Evolutionary conservation across 2,329 filamentous ascomycete species (phyloP), one percentile per base, ranked within the genome.

Genomic region (Macrophomina tecta): DNA sequence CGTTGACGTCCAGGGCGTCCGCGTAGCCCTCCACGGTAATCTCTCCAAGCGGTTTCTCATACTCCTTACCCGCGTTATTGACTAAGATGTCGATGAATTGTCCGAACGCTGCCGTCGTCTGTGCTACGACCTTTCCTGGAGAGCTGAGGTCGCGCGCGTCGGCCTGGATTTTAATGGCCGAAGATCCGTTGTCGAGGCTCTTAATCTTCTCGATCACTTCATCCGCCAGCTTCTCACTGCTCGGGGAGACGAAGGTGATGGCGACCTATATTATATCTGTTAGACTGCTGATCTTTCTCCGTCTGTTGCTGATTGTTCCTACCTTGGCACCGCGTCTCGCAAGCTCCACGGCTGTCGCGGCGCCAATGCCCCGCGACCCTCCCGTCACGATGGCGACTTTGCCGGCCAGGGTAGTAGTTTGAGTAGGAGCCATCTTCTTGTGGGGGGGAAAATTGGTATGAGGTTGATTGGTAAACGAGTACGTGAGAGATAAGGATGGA

Each of bases 1-100:
- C 94, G 78, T 99, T 99, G 67, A 94, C 98, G 52, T 86, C 82
- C 76, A 97, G 92, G 93, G 98, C 97, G 77, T 89, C 75, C 73
- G 91, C 85, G 73, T 97, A 90, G 81, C 98, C 94, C 67, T 90
- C 89, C 73, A 91, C 85, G 14, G 84, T 85, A 76, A 98, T 97
- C 49, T 91, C 86, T n/a, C 94, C 94, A 1, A 93, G 92, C 76
- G 91, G 88, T 55, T 91, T 94, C 12, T 97, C 87, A 69, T 93
- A 94, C 79, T 91, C 94, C 68, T 97, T 94, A 18, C 80, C 96
- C 92, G 94, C 94, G 84, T 98, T 98, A 82, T 99, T 99, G 30
- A 99, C 92, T 67, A 99, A 82, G 2, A 98, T 86, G 77, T 98
- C 88, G 70, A 98, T 91, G 32, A 93, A 88, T 77, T 86, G 88